Conservation (phyloP, 768 basidiomycete species). For the Boletus rufocinnamomeus region DNA sequence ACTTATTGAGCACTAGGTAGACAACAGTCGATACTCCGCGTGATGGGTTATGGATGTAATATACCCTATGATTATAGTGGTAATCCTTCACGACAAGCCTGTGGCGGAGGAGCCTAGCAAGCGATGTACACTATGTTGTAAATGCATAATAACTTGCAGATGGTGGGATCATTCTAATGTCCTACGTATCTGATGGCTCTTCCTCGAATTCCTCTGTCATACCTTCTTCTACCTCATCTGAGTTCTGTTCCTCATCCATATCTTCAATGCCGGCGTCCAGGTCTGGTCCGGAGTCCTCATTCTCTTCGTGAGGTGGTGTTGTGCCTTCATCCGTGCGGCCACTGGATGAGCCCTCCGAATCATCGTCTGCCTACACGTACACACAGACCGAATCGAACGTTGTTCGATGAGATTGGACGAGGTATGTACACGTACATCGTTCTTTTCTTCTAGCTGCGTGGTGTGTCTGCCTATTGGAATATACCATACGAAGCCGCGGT, state of each 20-base stretch:
- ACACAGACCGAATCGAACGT: not conserved
- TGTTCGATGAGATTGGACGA: not conserved
- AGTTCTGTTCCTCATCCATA: conserved; percentile 46
- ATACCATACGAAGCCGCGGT: conserved; percentile 65
- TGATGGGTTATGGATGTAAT: not conserved
- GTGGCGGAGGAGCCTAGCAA: not conserved
- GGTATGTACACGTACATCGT: conserved; percentile 55
- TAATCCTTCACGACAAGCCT: not conserved
- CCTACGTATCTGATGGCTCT: conserved; percentile 36
- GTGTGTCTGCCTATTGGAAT: conserved; percentile 73
- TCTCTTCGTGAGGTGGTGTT: conserved; percentile 38
- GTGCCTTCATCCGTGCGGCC: conserved; percentile 34
- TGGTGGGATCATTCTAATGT: not conserved
- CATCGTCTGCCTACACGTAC: conserved; percentile 36
- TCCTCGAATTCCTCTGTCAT: conserved; percentile 58
- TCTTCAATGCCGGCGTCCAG: conserved; percentile 44
- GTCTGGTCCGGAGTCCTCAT: conserved; percentile 42
- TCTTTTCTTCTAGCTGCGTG: conserved; percentile 82
- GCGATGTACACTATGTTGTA: conserved; percentile 2
- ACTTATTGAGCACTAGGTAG: conserved; percentile 47
- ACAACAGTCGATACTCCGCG: not conserved
- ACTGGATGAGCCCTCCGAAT: conserved; percentile 37
- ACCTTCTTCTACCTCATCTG: conserved; percentile 43
- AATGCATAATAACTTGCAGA: not conserved
- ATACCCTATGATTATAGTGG: conserved; percentile 6